phyloP scores from a whole-genome alignment of 768 basidiomycete species.

The Amanita subjunquillea region DNA sequence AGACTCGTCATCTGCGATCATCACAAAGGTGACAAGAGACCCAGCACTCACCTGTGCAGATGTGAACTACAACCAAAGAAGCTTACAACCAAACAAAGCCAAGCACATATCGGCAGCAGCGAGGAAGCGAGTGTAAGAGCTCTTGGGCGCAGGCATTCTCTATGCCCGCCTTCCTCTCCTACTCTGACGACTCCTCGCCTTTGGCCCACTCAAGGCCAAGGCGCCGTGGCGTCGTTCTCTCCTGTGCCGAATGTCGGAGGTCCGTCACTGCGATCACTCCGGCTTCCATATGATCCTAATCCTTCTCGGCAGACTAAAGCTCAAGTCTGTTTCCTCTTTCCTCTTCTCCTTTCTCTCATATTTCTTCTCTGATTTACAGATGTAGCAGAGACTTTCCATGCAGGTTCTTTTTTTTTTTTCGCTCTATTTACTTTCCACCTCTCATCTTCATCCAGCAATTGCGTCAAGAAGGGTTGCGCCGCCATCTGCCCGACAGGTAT shows the following conservation, averaged over 20 bases:
- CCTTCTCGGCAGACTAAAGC: conserved; percentile 39
- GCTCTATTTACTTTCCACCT: conserved; percentile 1
- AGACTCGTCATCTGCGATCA: conserved; percentile 73
- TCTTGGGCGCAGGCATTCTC: conserved; percentile 6
- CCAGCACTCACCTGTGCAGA: conserved; percentile 10
- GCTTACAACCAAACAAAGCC: not conserved
- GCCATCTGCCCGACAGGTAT: conserved; percentile 61
- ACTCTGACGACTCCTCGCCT: conserved; percentile 17
- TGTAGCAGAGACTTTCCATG: conserved; percentile 61
- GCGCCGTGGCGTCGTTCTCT: conserved; percentile 45
- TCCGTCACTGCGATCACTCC: conserved; percentile 16
- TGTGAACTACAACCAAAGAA: not conserved
- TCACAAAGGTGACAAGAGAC: conserved; percentile 17
- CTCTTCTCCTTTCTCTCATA: conserved; percentile 8
- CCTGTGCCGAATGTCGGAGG: conserved; percentile 66
- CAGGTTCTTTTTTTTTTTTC: conserved; percentile 25
- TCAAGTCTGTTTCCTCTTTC: conserved; percentile 37
- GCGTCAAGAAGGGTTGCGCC: conserved; percentile 46
- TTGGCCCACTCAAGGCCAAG: conserved; percentile 29
- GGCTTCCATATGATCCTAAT: conserved; percentile 5
- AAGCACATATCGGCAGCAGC: not conserved
- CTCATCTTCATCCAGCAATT: conserved; percentile 25
- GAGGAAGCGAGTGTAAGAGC: conserved; percentile 1
- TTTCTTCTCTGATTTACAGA: conserved; percentile 17
- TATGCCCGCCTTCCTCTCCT: conserved; percentile 13